Conservation (phyloP, 176 grass and related monocot genomes). For the Tillandsia fasciculata region DNA sequence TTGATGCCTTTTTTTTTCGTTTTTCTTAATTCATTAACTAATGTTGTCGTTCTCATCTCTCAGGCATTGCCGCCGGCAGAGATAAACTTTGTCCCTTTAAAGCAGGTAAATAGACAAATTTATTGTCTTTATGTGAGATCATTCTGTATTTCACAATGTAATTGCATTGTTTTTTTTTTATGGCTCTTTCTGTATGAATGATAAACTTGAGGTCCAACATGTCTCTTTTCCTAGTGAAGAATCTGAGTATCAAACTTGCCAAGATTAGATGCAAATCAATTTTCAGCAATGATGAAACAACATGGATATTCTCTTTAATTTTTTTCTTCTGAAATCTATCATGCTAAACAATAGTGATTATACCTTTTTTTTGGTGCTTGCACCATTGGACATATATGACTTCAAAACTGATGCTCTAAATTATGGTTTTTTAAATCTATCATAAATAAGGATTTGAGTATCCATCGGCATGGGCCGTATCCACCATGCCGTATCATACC, state of each 20-base stretch:
- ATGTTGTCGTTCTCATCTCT: slow-evolving; percentile 20
- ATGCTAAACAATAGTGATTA: no score
- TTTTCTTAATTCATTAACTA: slow-evolving; percentile 21
- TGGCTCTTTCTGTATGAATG: slow-evolving; percentile 10
- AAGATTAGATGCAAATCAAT: not conserved
- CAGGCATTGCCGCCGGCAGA: slow-evolving; percentile 63
- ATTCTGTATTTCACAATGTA: slow-evolving; percentile 2
- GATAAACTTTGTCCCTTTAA: slow-evolving; percentile 84
- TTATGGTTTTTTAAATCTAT: not conserved
- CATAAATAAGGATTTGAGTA: not conserved
- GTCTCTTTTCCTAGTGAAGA: not conserved
- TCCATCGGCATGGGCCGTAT: no score
- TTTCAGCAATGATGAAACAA: not conserved
- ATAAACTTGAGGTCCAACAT: not conserved
- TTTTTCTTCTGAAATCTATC: no score
- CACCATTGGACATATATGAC: not conserved
- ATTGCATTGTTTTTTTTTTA: slow-evolving; percentile 12
- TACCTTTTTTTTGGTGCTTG: not conserved
- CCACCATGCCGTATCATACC: no score
- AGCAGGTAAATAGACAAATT: slow-evolving; percentile 47
- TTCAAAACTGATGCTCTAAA: not conserved
- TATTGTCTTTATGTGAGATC: slow-evolving; percentile 4
- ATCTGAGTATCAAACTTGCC: not conserved
- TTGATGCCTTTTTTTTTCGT: not conserved
- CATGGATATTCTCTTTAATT: no score